Base-by-base conservation (phyloP, 345 rosid species). In the Hypericum androsaemum region DNA sequence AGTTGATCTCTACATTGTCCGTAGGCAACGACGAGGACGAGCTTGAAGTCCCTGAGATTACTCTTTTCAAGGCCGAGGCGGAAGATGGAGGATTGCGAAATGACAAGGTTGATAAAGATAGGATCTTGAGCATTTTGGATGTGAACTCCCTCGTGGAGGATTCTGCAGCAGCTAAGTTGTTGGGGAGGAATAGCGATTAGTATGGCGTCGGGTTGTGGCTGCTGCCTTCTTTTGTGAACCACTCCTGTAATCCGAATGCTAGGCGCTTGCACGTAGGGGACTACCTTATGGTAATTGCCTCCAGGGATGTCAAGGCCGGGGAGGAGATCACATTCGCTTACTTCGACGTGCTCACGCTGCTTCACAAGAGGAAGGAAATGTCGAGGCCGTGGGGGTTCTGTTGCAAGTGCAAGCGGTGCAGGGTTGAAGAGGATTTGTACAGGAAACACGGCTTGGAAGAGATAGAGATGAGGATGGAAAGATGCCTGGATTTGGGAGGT, bases 121-220 rank as follows among this genome's bases (percentile, higher is more conserved):
- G 59, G 67, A 60, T 89, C n/a, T 50, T 86, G 65, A 80, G 75
- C 70, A 76, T 84, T 7, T 40, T 89, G 68, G 98, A 89, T 74
- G 88, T 84, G 67, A 86, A 84, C 74, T 80, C 96, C 22, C 75
- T 86, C 0, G 96, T 89, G 41, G 96, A 89, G 70, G 83, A 80
- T 45, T 79, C 88, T 3, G 72, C 70, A 62, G 80, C 95, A 6
- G 88, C 87, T 11, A 79, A 76, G 54, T 83, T 84, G 0, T 37
- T 90, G 58, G 98, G 96, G 50, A 87, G 71, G 74, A 84, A 86
- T 57, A 82, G 75, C 43, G 92, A 78, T 48, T 82, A 69, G 51
- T 76, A 84, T 56, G 92, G 96, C 36, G 75, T 84, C 37, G 98
- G 96, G 49, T 56, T 90, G 39, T 86, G 96, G 96, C 6, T 75